phyloP scores from a whole-genome alignment of 2,329 filamentous ascomycete species.

The Phyllosticta capitalensis region DNA sequence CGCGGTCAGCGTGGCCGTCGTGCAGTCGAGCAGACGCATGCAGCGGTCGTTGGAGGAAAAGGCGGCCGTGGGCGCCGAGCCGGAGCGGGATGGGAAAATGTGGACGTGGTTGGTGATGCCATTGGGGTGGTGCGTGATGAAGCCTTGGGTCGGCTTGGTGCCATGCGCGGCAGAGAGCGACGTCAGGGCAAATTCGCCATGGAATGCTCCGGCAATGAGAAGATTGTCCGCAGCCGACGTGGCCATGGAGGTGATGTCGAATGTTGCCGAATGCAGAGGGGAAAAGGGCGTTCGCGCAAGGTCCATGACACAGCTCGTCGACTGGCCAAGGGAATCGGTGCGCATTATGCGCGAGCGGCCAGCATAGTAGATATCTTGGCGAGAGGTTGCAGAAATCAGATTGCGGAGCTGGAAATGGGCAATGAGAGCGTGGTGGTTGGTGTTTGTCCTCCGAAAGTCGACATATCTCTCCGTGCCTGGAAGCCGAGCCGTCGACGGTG shows the following conservation, averaged over 20 bases:
- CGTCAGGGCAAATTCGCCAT: constrained; percentile 47
- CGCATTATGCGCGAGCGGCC: constrained; percentile 36
- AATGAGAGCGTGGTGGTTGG: constrained; percentile 39
- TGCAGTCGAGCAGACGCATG: constrained; percentile 45
- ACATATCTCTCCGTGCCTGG: constrained; percentile 38
- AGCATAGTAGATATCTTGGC: constrained; percentile 48
- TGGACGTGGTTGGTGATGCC: constrained; percentile 52
- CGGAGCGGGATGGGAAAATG: constrained; percentile 40
- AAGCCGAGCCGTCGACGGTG: constrained; percentile 14
- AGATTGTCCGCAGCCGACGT: constrained; percentile 37
- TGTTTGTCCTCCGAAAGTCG: constrained; percentile 40
- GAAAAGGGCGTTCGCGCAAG: constrained; percentile 22
- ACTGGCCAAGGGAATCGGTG: constrained; percentile 38
- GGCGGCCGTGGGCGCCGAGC: constrained; percentile 37
- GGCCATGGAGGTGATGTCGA: constrained; percentile 43
- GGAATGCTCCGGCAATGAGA: constrained; percentile 47
- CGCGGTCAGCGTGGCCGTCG: constrained; percentile 48
- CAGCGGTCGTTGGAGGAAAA: constrained; percentile 50
- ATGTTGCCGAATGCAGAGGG: constrained; percentile 15
- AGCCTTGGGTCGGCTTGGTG: constrained; percentile 32
- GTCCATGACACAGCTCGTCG: constrained; percentile 38
- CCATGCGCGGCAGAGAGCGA: constrained; percentile 29
- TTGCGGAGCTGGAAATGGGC: constrained; percentile 53
- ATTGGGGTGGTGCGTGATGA: constrained; percentile 40
- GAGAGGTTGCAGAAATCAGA: constrained; percentile 43